Percentiles rank a stretch among this genome's conserved stretches.
phyloP scores from a whole-genome alignment of 2,329 filamentous ascomycete genomes.

The Alternaria gansuensis region DNA sequence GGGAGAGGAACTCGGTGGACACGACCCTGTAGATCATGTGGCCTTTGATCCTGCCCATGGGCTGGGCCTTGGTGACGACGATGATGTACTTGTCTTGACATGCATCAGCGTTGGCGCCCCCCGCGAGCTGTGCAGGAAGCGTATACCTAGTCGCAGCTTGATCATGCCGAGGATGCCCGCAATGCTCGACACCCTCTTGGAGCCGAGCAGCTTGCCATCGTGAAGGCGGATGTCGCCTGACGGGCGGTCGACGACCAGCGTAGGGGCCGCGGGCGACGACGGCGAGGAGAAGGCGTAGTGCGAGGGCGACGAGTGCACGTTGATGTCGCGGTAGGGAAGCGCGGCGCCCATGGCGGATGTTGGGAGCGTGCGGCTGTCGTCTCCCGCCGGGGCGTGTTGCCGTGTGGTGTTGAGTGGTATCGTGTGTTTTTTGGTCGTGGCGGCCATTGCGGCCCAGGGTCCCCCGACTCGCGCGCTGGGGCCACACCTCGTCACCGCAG shows the following conservation, averaged over 20 bases:
- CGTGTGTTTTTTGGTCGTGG: conserved; percentile 31
- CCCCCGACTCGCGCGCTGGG: conserved; percentile 21
- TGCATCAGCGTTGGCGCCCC: conserved; percentile 29
- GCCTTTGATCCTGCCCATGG: conserved; percentile 89
- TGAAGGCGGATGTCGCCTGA: conserved; percentile 88
- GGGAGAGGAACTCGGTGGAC: conserved; percentile 89
- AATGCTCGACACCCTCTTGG: conserved; percentile 90
- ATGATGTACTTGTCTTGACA: conserved; percentile 88
- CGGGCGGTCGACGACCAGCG: conserved; percentile 87
- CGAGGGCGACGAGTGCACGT: conserved; percentile 88
- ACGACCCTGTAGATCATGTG: conserved; percentile 96
- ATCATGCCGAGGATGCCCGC: conserved; percentile 94
- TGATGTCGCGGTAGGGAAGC: conserved; percentile 92
- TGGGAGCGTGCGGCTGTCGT: neutral
- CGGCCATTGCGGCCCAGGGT: conserved; percentile 21
- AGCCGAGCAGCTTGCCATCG: conserved; percentile 77
- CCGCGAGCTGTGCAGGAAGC: neutral
- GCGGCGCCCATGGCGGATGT: conserved; percentile 57
- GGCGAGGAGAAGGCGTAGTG: conserved; percentile 97
- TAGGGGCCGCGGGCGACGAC: conserved; percentile 87
- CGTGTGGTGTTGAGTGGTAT: conserved; percentile 8
- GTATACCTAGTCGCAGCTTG: conserved; percentile 84
- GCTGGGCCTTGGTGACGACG: conserved; percentile 91
- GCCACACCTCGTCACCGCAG: conserved; percentile 28
- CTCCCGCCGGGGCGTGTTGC: conserved; percentile 1